A percentile compares a stretch with the other conserved stretches of the same genome.
These are phyloP conservation scores for Hondaea fermentalgiana DNA, from an alignment of 108 stramenopile genomes.

Conservation along the genomic window DNA sequence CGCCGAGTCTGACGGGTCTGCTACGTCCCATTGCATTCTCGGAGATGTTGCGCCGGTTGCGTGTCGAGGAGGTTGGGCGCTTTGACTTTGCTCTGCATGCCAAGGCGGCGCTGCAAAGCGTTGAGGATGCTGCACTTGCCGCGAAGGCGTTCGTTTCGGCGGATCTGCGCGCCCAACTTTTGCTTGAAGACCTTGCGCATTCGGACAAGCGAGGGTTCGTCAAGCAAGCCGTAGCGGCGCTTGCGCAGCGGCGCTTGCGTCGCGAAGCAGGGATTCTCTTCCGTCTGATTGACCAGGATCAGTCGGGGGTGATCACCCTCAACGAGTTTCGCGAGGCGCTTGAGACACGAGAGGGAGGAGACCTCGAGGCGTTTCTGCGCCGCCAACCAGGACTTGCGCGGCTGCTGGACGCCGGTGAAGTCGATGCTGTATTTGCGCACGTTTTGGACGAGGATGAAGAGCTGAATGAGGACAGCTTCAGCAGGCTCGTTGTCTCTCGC, in stretches of 20 bases:
- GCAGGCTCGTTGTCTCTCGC: not conserved
- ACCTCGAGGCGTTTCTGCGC: not conserved
- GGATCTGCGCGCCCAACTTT: not conserved
- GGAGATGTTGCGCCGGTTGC: not conserved
- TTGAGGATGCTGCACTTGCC: not conserved
- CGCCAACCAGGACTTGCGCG: not conserved
- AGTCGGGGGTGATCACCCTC: not conserved
- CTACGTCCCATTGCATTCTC: not conserved
- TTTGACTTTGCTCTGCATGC: not conserved
- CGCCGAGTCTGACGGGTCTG: not conserved
- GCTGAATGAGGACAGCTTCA: not conserved
- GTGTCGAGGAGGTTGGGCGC: not conserved
- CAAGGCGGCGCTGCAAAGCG: not conserved
- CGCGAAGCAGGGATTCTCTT: not conserved
- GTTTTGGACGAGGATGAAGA: not conserved
- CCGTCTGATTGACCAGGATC: not conserved
- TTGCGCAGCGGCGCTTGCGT: not conserved
- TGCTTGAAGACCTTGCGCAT: not conserved
- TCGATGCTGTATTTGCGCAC: not conserved
- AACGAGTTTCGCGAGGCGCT: not conserved
- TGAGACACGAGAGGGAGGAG: not conserved
- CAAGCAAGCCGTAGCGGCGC: not conserved
- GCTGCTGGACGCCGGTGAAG: not conserved
- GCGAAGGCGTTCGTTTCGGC: not conserved
- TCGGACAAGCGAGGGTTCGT: not conserved